Percentiles rank a stretch among this genome's conserved stretches.
These are phyloP conservation scores for Pseudopithomyces maydicus DNA, from an alignment of 2,329 filamentous ascomycete genomes.

Conservation along the genomic window DNA sequence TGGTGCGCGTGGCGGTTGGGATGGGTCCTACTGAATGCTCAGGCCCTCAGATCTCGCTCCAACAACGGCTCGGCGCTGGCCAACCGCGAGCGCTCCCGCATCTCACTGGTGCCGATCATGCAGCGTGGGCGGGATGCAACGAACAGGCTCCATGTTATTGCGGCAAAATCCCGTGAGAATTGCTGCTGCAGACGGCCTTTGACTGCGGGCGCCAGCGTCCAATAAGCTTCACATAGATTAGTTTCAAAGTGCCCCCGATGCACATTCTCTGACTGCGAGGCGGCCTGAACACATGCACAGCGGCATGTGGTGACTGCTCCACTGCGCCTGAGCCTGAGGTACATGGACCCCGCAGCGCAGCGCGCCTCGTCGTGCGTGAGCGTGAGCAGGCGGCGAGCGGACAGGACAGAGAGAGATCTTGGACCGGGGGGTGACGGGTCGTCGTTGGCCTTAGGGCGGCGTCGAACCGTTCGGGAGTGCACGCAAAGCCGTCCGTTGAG, in stretches of 20 bases:
- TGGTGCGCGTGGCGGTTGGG: slow-evolving; percentile 17
- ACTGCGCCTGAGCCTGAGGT: slow-evolving; percentile 19
- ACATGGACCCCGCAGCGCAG: not conserved
- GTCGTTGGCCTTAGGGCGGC: not conserved
- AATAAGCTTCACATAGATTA: slow-evolving; percentile 42
- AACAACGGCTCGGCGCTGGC: slow-evolving; percentile 24
- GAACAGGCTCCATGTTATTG: slow-evolving; percentile 40
- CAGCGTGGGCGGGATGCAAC: slow-evolving; percentile 39
- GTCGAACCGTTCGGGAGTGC: slow-evolving; percentile 16
- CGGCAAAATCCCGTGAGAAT: slow-evolving; percentile 37
- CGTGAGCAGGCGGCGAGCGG: not conserved
- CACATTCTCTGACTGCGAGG: slow-evolving; percentile 33
- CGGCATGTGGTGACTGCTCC: slow-evolving; percentile 17
- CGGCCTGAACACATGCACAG: slow-evolving; percentile 27
- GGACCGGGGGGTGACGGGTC: not conserved
- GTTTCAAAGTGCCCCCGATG: slow-evolving; percentile 38
- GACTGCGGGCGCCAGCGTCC: slow-evolving; percentile 24
- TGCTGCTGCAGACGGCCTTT: slow-evolving; percentile 38
- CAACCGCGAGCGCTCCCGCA: slow-evolving; percentile 35
- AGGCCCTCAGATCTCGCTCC: slow-evolving; percentile 20
- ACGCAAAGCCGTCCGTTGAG: slow-evolving; percentile 17
- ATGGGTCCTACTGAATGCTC: slow-evolving; percentile 6
- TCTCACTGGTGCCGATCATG: slow-evolving; percentile 43
- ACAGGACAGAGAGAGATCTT: not conserved
- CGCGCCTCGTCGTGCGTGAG: not conserved